phyloP scores from a whole-genome alignment of 1,284 basidiomycete genomes.

The Pascua guehoae region DNA sequence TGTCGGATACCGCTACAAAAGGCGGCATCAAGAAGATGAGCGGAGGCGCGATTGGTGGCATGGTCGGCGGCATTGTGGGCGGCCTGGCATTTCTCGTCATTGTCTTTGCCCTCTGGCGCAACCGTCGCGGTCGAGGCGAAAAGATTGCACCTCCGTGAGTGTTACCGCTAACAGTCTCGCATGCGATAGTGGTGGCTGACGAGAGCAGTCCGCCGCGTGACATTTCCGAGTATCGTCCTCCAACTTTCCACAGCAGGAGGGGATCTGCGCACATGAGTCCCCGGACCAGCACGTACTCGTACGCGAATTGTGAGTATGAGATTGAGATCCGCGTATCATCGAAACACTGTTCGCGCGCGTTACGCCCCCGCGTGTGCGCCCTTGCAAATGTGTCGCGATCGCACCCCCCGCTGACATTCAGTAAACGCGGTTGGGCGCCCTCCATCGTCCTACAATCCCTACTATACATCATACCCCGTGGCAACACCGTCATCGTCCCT shows the following conservation, averaged over 20 bases:
- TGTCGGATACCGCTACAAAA: background rate
- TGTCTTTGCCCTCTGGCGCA: slow-evolving; percentile 26
- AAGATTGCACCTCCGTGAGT: slow-evolving; percentile 45
- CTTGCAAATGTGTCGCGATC: too few species aligned
- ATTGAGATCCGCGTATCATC: background rate
- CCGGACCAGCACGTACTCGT: background rate
- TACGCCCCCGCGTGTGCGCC: too few species aligned
- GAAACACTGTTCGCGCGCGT: too few species aligned
- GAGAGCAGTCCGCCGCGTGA: slow-evolving; percentile 31
- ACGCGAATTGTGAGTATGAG: slow-evolving; percentile 12
- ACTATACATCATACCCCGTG: slow-evolving; percentile 34
- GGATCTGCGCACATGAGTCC: background rate
- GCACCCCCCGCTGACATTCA: too few species aligned
- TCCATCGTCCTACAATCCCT: slow-evolving; percentile 6
- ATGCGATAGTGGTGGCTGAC: slow-evolving; percentile 1
- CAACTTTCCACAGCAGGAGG: background rate
- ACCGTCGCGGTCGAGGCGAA: slow-evolving; percentile 30
- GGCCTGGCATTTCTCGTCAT: slow-evolving; percentile 29
- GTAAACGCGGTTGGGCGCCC: too few species aligned
- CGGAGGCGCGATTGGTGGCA: slow-evolving; percentile 42
- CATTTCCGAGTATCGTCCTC: slow-evolving; percentile 15
- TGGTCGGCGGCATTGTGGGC: slow-evolving; percentile 41
- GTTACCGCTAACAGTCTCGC: background rate
- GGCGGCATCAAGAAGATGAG: slow-evolving; percentile 20
- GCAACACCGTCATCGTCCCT: slow-evolving; percentile 27